Evolutionary conservation across 1,284 basidiomycete species (phyloP).

Genomic region (Singerocomus inundabilis): DNA sequence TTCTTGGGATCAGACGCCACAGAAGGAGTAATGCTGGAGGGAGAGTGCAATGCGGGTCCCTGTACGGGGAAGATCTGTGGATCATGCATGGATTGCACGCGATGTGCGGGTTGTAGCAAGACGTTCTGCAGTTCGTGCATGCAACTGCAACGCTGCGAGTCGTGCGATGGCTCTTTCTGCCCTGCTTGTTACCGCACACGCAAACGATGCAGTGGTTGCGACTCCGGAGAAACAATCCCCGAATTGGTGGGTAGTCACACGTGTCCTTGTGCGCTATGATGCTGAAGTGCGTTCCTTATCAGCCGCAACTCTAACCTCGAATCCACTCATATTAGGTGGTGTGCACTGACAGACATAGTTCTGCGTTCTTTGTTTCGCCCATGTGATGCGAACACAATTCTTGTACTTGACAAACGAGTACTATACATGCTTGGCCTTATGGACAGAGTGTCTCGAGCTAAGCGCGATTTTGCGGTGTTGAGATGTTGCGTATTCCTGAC

Average conservation of each 20-base stretch:
- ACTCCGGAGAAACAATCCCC: neutral
- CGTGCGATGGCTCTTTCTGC: conserved; percentile 12
- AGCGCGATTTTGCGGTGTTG: too few species aligned
- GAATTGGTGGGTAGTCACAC: neutral
- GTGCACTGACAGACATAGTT: neutral
- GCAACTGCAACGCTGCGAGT: conserved; percentile 1
- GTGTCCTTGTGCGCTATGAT: neutral
- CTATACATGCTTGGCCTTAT: neutral
- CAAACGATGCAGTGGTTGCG: conserved; percentile 9
- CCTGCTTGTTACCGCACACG: conserved; percentile 3
- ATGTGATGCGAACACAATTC: too few species aligned
- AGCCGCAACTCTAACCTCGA: neutral
- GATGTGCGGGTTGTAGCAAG: conserved; percentile 15
- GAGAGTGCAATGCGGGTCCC: neutral
- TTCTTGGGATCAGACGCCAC: neutral
- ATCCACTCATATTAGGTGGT: neutral
- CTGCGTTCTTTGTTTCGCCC: neutral
- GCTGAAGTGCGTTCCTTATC: neutral
- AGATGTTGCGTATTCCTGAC: too few species aligned
- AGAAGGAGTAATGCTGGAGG: conserved; percentile 16
- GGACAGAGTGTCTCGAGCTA: neutral
- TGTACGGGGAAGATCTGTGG: conserved; percentile 17
- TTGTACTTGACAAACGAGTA: neutral
- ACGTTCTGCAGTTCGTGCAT: conserved; percentile 16
- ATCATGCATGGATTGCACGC: conserved; percentile 7